These are phyloP conservation scores for Glaciozyma antarctica DNA, from an alignment of 768 basidiomycete species.

Conservation along the genomic window DNA sequence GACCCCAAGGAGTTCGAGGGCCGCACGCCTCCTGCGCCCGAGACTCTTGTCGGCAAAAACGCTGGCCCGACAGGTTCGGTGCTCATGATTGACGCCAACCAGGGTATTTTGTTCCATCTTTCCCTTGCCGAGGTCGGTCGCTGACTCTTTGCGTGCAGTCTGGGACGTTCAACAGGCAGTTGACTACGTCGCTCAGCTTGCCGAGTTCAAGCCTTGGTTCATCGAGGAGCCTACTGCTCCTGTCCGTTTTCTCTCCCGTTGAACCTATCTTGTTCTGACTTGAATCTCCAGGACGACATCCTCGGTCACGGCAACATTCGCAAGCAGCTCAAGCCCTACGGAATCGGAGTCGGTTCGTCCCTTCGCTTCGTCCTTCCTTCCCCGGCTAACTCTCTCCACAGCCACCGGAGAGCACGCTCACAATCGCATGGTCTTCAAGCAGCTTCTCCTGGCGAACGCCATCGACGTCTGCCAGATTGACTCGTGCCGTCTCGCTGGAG, in stretches of 20 bases:
- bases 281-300: constrained; percentile 54
- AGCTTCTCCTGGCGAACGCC: constrained; percentile 72
- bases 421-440: constrained; percentile 92
- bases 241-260: constrained; percentile 36
- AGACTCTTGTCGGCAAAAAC: constrained; percentile 72
- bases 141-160: constrained; percentile 41
- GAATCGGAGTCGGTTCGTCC: constrained; percentile 57
- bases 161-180: constrained; percentile 91
- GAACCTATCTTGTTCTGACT: too few relatives aligned
- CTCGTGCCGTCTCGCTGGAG: constrained; percentile 83
- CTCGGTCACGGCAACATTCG: constrained; percentile 67
- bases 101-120: constrained; percentile 38
- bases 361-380: not conserved
- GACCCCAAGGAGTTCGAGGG: constrained; percentile 64
- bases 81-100: constrained; percentile 95
- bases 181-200: constrained; percentile 73
- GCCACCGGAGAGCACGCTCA: constrained; percentile 93
- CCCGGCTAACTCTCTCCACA: not conserved
- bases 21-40: constrained; percentile 51
- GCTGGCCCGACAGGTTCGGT: constrained; percentile 89
- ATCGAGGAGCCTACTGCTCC: constrained; percentile 87
- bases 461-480: constrained; percentile 95
- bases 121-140: not conserved
- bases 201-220: constrained; percentile 84
- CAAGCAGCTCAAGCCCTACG: constrained; percentile 57